A percentile compares a stretch with the other conserved stretches of the same genome.
Evolutionary conservation across 2,329 filamentous ascomycete species (phyloP).

Genomic region (Stemphylium lycopersici): DNA sequence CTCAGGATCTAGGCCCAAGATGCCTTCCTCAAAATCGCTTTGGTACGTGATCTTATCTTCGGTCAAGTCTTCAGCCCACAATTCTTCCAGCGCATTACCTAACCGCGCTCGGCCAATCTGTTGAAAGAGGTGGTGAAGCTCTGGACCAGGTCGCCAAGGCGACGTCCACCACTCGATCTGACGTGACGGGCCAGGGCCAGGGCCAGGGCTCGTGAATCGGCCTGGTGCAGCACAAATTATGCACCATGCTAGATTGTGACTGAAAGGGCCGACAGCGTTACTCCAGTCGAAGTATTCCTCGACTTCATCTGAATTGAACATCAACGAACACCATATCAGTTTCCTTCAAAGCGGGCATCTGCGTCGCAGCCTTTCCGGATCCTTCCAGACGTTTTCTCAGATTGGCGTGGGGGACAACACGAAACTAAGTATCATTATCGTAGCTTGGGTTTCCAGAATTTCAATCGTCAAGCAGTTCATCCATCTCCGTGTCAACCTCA

Average conservation of each 20-base stretch:
- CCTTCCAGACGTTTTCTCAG: not conserved
- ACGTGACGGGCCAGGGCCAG: not conserved
- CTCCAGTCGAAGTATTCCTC: too few relatives aligned
- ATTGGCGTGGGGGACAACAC: not conserved
- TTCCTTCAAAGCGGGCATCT: not conserved
- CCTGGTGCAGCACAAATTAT: not conserved
- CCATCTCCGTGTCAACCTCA: not conserved
- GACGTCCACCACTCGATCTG: not conserved
- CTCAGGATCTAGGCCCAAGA: too few relatives aligned
- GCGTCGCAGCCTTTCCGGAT: not conserved
- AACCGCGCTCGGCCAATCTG: not conserved
- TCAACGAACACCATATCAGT: not conserved
- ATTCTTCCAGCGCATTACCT: not conserved
- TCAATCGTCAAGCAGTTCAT: not conserved
- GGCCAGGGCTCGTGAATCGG: not conserved
- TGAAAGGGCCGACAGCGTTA: too few relatives aligned
- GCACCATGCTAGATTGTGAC: not conserved
- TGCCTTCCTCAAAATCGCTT: too few relatives aligned
- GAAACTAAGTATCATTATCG: not conserved
- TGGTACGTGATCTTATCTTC: not conserved
- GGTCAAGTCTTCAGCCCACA: not conserved
- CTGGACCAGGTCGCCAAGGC: not conserved
- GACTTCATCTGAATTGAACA: not conserved
- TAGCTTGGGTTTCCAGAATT: too few relatives aligned
- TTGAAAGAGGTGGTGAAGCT: not conserved